These are phyloP conservation scores for Salix udensis DNA, from an alignment of 345 rosid species.

Conservation along the genomic window DNA sequence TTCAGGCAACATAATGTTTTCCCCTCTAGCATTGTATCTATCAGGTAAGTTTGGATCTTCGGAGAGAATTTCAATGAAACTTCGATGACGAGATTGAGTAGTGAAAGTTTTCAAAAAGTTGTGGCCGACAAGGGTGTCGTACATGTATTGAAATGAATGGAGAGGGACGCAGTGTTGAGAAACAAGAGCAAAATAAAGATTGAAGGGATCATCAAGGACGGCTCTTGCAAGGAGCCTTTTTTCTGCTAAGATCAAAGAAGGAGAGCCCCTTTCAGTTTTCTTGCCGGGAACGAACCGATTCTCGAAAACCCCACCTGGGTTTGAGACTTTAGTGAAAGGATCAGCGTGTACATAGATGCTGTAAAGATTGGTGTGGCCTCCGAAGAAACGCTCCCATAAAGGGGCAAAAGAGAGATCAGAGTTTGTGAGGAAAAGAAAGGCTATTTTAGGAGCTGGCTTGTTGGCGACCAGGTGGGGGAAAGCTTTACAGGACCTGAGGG, in stretches of 20 bases:
- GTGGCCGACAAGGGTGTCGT: slow-evolving; percentile 53
- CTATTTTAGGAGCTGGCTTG: slow-evolving; percentile 61
- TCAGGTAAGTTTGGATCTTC: slow-evolving; percentile 53
- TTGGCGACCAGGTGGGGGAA: slow-evolving; percentile 35
- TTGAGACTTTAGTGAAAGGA: slow-evolving; percentile 33
- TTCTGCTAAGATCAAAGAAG: slow-evolving; percentile 70
- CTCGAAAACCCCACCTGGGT: slow-evolving; percentile 30
- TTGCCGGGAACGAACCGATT: slow-evolving; percentile 56
- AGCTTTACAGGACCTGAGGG: slow-evolving; percentile 28
- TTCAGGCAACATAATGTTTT: slow-evolving; percentile 60
- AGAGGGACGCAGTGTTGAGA: slow-evolving; percentile 86
- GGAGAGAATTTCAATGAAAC: slow-evolving; percentile 75
- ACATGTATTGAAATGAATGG: slow-evolving; percentile 61
- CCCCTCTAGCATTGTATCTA: slow-evolving; percentile 67
- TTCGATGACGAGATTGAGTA: slow-evolving; percentile 32
- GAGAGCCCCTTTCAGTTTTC: slow-evolving; percentile 58
- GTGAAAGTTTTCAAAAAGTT: slow-evolving; percentile 26
- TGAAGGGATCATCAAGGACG: slow-evolving; percentile 68
- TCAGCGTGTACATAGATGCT: slow-evolving; percentile 84
- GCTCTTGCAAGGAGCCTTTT: slow-evolving; percentile 72
- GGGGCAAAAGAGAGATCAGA: slow-evolving; percentile 75
- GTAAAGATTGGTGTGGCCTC: slow-evolving; percentile 44
- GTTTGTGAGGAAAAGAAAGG: slow-evolving; percentile 90
- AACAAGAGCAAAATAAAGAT: slow-evolving; percentile 73
- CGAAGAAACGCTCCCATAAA: slow-evolving; percentile 71